Evolutionary conservation across 176 grass and related monocot genomes (phyloP), one percentile per base, ranked within the genome.

Genomic region (Alopecurus myosuroides): DNA sequence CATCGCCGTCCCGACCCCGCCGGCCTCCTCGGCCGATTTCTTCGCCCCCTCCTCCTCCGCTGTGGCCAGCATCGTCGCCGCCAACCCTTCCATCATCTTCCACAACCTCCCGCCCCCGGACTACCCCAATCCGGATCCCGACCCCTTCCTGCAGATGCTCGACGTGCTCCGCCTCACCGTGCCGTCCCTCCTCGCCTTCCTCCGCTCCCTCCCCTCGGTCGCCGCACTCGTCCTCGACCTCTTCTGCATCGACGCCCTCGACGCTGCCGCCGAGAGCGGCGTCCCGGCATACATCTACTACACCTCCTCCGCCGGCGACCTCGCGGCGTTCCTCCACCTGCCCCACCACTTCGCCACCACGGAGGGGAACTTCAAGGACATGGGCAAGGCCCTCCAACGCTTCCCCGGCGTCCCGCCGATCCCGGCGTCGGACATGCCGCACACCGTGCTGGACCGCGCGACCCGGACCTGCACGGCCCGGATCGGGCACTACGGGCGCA

Each of bases 201-300:
- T 88, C 82, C 53, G 77, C 61, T 73, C 82, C 53, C 33, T 87
- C 36, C 70, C 88, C 51, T 85, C 80, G 30, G 70, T 75, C 60
- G 78, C 79, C 19, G 90, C 85, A 8, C 63, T 94, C 68, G 81
- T 90, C 20, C 37, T 94, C 9, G 90, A 94, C 74, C 73, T 90
- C 30, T 90, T 94, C 78, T 92, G 85, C 83, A 13, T 42, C 29
- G 82, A 89, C 70, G 31, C 87, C n/a, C 78, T 90, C 30, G 67
- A 92, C 44, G 89, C 86, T 6, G 81, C 87, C 56, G 44, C 44
- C 1, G 11, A 44, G 53, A 5, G 9, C 34, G 77, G 77, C 61
- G 31, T 85, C 30, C 89, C 87, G 3, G 65, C 86, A 9, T 94
- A 94, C 79, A 33, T 89, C 28, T 94, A 89, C 46, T 90, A 76